These are phyloP conservation scores for Aspergillus sclerotioniger DNA, from an alignment of 495 filamentous ascomycete species.

Conservation along the genomic window DNA sequence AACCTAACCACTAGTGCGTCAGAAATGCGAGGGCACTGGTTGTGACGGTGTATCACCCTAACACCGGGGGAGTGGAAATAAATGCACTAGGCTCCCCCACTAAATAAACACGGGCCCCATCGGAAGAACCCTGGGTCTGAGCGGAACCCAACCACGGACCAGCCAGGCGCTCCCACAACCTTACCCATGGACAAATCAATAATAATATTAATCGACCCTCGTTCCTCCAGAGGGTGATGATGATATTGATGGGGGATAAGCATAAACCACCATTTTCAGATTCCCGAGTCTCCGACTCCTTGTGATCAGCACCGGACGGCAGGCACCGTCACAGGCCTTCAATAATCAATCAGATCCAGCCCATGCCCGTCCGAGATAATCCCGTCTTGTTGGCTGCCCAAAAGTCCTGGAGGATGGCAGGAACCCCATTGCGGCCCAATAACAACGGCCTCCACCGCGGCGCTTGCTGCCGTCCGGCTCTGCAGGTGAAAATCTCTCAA, in stretches of 20 bases:
- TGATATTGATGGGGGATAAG: neutral
- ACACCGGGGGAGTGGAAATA: slow-evolving; percentile 9
- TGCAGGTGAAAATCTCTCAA: slow-evolving; percentile 17
- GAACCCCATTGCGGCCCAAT: slow-evolving; percentile 22
- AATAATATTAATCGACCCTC: neutral
- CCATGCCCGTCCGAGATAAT: slow-evolving; percentile 5
- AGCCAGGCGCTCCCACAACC: neutral
- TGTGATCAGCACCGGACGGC: neutral
- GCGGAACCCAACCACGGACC: slow-evolving; percentile 10
- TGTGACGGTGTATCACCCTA: neutral
- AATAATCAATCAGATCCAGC: slow-evolving; percentile 6
- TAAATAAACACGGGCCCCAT: slow-evolving; percentile 6
- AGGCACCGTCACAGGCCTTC: slow-evolving; percentile 1
- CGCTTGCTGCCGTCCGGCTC: slow-evolving; percentile 10
- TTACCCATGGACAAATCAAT: neutral
- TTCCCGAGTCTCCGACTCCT: slow-evolving; percentile 1
- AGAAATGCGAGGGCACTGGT: neutral
- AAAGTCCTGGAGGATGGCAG: slow-evolving; percentile 16
- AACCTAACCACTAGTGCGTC: neutral
- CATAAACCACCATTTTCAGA: slow-evolving; percentile 4
- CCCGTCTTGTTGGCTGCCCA: slow-evolving; percentile 19
- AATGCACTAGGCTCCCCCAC: neutral
- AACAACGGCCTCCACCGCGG: slow-evolving; percentile 19
- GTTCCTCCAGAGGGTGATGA: neutral
- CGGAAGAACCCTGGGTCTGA: slow-evolving; percentile 14